A percentile compares a stretch with the other conserved stretches of the same genome.
These are phyloP conservation scores for Oryza brachyantha DNA, from an alignment of 176 grass and related monocot genomes.

Conservation along the genomic window DNA sequence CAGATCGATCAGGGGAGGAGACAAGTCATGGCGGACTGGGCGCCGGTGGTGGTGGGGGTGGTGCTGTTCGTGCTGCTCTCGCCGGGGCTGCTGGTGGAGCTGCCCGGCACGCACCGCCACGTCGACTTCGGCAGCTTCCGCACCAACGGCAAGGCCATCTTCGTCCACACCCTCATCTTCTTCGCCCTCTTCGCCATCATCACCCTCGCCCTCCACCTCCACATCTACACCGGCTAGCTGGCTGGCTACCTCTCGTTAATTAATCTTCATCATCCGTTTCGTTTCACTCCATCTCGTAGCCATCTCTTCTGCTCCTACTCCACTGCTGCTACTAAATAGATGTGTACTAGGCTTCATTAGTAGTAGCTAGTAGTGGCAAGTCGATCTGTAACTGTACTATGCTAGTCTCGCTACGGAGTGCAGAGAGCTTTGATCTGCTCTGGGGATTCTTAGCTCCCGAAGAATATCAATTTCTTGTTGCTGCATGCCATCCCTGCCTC, in stretches of 20 bases:
- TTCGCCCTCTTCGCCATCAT: conserved; percentile 69
- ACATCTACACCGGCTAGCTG: conserved; percentile 57
- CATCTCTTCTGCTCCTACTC: not conserved
- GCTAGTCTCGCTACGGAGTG: not conserved
- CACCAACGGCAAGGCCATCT: conserved; percentile 79
- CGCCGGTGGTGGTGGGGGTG: conserved; percentile 70
- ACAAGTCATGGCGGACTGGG: conserved; percentile 68
- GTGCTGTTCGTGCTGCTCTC: conserved; percentile 74
- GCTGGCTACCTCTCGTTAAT: not conserved
- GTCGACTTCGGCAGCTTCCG: conserved; percentile 66
- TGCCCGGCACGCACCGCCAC: conserved; percentile 54
- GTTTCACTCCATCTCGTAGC: not conserved
- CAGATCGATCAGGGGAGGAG: too few species aligned
- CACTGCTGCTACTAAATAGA: not conserved
- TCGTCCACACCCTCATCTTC: conserved; percentile 83
- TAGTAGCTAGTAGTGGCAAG: not conserved
- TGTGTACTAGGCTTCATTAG: not conserved
- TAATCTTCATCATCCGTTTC: not conserved
- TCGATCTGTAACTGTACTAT: not conserved
- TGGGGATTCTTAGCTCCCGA: not conserved
- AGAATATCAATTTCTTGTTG: not conserved
- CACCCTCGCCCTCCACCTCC: conserved; percentile 65
- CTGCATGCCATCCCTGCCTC: not conserved
- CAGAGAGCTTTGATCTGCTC: not conserved
- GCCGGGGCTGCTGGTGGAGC: conserved; percentile 59